Base-by-base conservation (phyloP, 179 eudicot genomes). In the Heliamphora pulchella region DNA sequence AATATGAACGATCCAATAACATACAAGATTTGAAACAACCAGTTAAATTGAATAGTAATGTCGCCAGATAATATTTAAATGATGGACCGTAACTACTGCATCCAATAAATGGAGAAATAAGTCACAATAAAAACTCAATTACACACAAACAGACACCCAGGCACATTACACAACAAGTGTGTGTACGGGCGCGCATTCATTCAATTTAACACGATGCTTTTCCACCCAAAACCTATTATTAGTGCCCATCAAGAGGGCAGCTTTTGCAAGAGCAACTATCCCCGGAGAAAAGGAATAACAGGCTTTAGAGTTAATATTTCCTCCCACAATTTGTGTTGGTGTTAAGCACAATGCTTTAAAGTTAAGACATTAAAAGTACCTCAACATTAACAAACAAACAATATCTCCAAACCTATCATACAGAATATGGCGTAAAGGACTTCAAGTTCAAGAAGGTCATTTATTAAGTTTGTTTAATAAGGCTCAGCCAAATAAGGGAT, bases 1-100 rank as follows among this genome's bases (percentile, higher is more conserved):
- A 18, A 82, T 71, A 57, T 43, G 47, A 53, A 65, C 63, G 13
- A 47, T 31, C 2, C 20, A 74, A 74, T 31, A 10, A 7, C 13
- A 41, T 75, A 50, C 66, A 74, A 57, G 47, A 17, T 57, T 74
- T 74, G 78, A 41, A 4, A 74, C 51, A 55, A 75, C 31, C 66
- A 58, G 47, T 11, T 14, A 75, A 15, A 1, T 75, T n/a, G 20
- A 41, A 41, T 41, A 41, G 62, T 66, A 8, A 51, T 14, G 5
- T 20, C 51, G 2, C 20, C n/a, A 78, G 9, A 51, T 53, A 51
- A 78, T 14, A 55, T 57, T 10, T 53, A 20, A 44, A 15, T 75
- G 6, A 14, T 14, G 66, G 65, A 75, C 65, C 77, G 13, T 58
- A 14, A 41, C 51, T 22, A 41, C 18, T 31, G 17, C 10, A 74